Evolutionary conservation across 2,329 filamentous ascomycete genomes (phyloP), one percentile per base, ranked within the genome.

Genomic region (Harringtonia lauricola): DNA sequence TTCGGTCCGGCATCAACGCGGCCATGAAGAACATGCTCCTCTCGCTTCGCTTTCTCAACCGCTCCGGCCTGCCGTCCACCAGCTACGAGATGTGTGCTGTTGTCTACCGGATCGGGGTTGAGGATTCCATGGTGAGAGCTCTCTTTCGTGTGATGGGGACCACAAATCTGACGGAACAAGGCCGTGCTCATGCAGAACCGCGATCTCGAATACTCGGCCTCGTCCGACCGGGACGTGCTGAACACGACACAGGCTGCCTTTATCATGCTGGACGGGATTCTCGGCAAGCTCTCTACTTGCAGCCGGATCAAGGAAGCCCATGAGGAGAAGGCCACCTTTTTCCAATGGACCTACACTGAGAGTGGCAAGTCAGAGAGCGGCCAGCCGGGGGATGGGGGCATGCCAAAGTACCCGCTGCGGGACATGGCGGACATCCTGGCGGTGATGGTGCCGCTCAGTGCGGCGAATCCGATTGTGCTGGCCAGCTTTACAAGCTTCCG

Each of bases 391-490:
- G n/a, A n/a, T n/a, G n/a, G n/a, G n/a, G n/a, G n/a, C n/a, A n/a
- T n/a, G n/a, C n/a, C n/a, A n/a, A n/a, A n/a, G n/a, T n/a, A n/a
- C n/a, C n/a, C n/a, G n/a, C 44, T 47, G 12, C 14, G n/a, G 12
- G 17, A 28, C n/a, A 49, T 51, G 50, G 45, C 41, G 29, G 47
- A 51, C 4, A 42, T 48, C 39, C 39, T 52, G 17, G 44, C 49
- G n/a, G 38, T 47, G 36, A 52, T 51, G 48, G 43, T 52, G 4
- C 45, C 49, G 15, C 33, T 53, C 8, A 28, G 36, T 1, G 26
- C 40, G 7, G 49, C 49, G 3, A 49, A 39, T 24, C 51, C 52
- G 4, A n/a, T 36, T 13, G 36, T 49, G 7, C 18, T 52, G 7
- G 15, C 38, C 10, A 35, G 42, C 2, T 38, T 52, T n/a, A 46